Base-by-base conservation (phyloP, 2,329 filamentous ascomycete genomes). In the Scedosporium apiospermum region DNA sequence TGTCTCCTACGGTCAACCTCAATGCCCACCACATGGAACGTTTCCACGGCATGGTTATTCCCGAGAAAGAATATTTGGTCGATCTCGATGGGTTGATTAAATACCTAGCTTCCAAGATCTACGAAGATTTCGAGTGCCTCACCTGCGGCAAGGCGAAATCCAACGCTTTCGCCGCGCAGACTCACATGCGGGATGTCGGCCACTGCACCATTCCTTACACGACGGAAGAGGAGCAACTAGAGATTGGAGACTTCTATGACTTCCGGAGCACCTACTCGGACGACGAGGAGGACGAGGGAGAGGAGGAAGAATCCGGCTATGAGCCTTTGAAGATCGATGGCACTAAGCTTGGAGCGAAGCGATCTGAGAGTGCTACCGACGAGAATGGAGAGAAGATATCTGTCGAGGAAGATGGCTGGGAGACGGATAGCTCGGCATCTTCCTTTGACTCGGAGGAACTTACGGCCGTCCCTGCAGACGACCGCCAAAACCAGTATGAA, bases 171-270 rank as follows among this genome's bases (percentile, higher is more conserved):
- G 93, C 90, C 18, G 86, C 93, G 27, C 93, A 97, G 72, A 97
- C 93, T 0, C 95, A 99, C 73, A 99, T 99, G 95, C 88, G 91
- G 55, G 95, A 99, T 73, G 93, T 92, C 72, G 89, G 91, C 0
- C 95, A 99, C 76, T 98, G 93, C 82, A 96, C 93, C 83, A 96
- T 99, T 68, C 93, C 91, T 0, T 99, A 93, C 73, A 87, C 88
- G 60, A 88, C 87, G 0, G 91, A 97, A 71, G 88, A 89, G 42
- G 92, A 98, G 71, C 91, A 97, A 77, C 83, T 98, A 34, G 91
- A 96, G 63, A 91, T 99, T 70, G 95, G 95, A 63, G 91, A 98
- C 67, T 97, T 91, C 74, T 99, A 99, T 75, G 95, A 99, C 72
- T 99, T 99, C 82, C 85, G 90, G 67, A 90, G 90, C 76, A 96